Evolutionary conservation across 169 alveolate species (phyloP), one percentile per base, ranked within the genome.

Genomic region (Babesia sp.): DNA sequence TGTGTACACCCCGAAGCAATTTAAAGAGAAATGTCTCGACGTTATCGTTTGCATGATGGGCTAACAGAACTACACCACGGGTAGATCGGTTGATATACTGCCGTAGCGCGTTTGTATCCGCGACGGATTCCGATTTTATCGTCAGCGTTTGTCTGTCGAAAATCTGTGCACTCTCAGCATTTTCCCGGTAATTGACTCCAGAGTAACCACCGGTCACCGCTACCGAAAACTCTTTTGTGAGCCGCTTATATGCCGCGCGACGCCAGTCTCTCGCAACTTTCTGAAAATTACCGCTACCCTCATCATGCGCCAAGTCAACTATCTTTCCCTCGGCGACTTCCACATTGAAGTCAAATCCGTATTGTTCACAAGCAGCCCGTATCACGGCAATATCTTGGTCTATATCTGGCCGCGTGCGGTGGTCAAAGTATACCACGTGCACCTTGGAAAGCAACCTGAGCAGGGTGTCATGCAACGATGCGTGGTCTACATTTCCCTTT

Each of bases 381-480:
- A 80, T 50, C 22, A 70, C 70, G 20, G 69, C 48, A 12, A 70
- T 56, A 51, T 80, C 88, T 56, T 34, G 53, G 2, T 67, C 80
- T 14, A 73, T 54, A 55, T 72, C 84, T 22, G 46, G 63, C 31
- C 88, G 57, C 8, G 36, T 53, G 29, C 51, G 31, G 28, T 80
- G 88, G 74, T 80, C 64, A 28, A 80, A 70, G 37, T 80, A 72
- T 18, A 80, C 87, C 9, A 80, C 88, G 53, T 71, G 53, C 26
- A 63, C n/a, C 44, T 70, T 80, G 9, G 51, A 46, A 16, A 46
- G 60, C 12, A 80, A 28, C 9, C 34, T 31, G 12, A 44, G 20
- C 33, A 80, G 4, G 22, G 71, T 24, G 12, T 41, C 18, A 8
- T 37, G 14, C 0, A 59, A 7, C 68, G 16, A 28, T n/a, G 11